Evolutionary conservation across 73 alveolate genomes (phyloP), one percentile per base, ranked within the genome.

Genomic region (Paramecium primaurelia): DNA sequence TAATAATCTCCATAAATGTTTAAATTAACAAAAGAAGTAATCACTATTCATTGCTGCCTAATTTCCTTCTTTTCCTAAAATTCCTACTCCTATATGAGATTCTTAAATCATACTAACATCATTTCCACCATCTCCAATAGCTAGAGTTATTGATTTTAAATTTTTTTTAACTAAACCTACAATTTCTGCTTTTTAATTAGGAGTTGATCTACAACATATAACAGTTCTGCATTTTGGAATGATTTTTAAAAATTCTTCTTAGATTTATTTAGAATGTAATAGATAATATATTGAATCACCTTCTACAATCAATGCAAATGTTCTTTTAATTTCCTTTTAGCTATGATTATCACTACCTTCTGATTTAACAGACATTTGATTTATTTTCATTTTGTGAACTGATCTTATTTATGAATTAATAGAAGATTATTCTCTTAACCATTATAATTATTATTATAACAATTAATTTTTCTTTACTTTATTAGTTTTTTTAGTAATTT

Each of bases 51-150:
- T 97, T 14, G 98, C 99, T 20, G 99, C 99, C 71, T 98, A 89
- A 97, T 97, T 98, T 6, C 99, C 99, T 93, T 98, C 99, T 85
- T 98, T 98, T 26, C 99, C 99, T 88, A 93, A 97, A 18, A 98
- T 93, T 42, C 99, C 99, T 18, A 98, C 96, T 3, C 99, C 99
- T 20, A 98, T 97, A 93, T 98, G 98, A 1, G 99, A 99, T 92
- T 98, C 99, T 93, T 95, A 77, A 64, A 98, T 98, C 99, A 98
- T 98, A 22, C 97, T 94, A n/a, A 98, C 99, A 90, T 98, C 99
- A 93, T 98, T 98, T 25, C 99, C 99, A 60, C 99, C 99, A 88
- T 98, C 99, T 11, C 99, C 99, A 22, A 98, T 97, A 22, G 99
- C 98, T 38, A 97, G 93, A 34, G 99, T 97, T 9, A 96, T 92